Percentiles rank a stretch among this genome's conserved stretches.
phyloP scores from a whole-genome alignment of 441 rosid genomes.

The Populus hybrid region DNA sequence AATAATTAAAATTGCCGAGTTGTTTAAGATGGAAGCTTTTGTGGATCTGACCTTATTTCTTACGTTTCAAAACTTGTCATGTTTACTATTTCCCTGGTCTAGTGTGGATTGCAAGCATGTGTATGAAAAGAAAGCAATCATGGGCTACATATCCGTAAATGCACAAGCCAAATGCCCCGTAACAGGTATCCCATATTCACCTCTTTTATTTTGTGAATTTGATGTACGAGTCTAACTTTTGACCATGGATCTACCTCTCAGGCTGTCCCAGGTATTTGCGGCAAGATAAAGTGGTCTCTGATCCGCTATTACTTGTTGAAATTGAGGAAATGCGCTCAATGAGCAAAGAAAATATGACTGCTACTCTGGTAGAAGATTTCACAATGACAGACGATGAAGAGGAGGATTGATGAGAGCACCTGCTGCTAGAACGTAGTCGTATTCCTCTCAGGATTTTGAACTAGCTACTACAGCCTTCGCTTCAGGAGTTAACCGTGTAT shows the following conservation, averaged over 20 bases:
- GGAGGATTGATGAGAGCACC: slow-evolving; percentile 12
- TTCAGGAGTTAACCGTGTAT: not conserved
- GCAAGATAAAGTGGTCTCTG: slow-evolving; percentile 50
- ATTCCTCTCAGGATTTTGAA: slow-evolving; percentile 8
- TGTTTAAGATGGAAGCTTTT: not conserved
- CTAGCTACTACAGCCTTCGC: not conserved
- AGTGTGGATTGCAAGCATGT: slow-evolving; percentile 89
- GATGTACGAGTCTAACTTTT: not conserved
- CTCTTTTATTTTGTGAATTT: not conserved
- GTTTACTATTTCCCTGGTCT: not conserved
- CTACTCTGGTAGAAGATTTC: slow-evolving; percentile 68
- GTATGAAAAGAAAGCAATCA: slow-evolving; percentile 58
- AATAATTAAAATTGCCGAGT: not conserved
- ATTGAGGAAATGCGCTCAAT: slow-evolving; percentile 62
- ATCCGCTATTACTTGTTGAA: slow-evolving; percentile 58
- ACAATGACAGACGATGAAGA: slow-evolving; percentile 46
- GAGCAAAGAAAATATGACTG: slow-evolving; percentile 39
- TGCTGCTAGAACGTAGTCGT: not conserved
- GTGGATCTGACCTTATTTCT: not conserved
- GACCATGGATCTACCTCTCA: slow-evolving; percentile 21
- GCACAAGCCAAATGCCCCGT: slow-evolving; percentile 53
- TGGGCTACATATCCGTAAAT: slow-evolving; percentile 39
- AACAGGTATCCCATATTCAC: slow-evolving; percentile 47
- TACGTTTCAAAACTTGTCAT: not conserved
- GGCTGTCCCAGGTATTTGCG: slow-evolving; percentile 68